phyloP scores from a whole-genome alignment of 177 flowering plant genomes.

The Vitis hybrid region DNA sequence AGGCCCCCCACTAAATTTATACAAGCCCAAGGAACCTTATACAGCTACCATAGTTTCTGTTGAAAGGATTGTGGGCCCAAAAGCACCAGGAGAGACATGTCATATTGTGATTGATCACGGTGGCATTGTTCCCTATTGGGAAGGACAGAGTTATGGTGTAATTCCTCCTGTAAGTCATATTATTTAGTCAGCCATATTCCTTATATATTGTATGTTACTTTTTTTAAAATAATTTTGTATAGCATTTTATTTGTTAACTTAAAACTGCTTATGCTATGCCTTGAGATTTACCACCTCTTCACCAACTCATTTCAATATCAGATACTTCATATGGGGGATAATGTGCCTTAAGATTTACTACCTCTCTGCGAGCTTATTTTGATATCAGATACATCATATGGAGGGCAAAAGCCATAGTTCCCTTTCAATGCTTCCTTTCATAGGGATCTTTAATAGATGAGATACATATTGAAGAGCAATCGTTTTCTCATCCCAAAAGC shows the following conservation, averaged over 20 bases:
- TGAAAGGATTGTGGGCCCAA: slow-evolving; percentile 89
- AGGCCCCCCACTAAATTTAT: slow-evolving; percentile 76
- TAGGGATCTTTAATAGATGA: neutral
- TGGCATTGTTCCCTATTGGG: slow-evolving; percentile 98
- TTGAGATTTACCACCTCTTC: too few relatives aligned
- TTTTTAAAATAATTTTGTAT: too few relatives aligned
- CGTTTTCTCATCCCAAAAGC: neutral
- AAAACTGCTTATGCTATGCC: too few relatives aligned
- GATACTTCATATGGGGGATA: too few relatives aligned
- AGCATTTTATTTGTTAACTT: too few relatives aligned
- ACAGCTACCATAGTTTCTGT: slow-evolving; percentile 93
- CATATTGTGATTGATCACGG: slow-evolving; percentile 96
- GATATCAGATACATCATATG: neutral
- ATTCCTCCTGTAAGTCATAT: slow-evolving; percentile 85
- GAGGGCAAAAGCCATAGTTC: neutral
- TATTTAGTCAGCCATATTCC: neutral
- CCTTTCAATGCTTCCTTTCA: neutral
- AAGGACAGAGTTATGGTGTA: slow-evolving; percentile 97
- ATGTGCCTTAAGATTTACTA: neutral
- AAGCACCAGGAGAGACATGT: slow-evolving; percentile 97
- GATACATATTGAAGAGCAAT: neutral
- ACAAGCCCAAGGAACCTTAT: slow-evolving; percentile 89
- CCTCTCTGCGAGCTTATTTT: neutral
- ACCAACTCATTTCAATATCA: too few relatives aligned
- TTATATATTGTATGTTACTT: neutral